Base-by-base conservation (phyloP, 306 rosid species). In the Dalbergia cochinchinensis region DNA sequence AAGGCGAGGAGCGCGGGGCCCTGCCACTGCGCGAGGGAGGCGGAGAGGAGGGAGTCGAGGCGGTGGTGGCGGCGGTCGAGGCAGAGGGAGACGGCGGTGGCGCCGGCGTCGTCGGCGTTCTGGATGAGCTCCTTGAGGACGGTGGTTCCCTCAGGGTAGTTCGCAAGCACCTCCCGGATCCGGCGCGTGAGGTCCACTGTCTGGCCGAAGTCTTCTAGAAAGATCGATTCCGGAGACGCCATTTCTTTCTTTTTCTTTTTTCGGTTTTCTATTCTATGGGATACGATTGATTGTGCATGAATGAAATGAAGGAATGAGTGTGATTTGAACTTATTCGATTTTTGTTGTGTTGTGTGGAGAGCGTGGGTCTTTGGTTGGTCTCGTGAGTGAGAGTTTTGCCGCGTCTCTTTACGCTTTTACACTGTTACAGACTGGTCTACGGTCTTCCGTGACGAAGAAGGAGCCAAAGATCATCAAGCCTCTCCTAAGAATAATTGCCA, bases 71-170 rank as follows among this genome's bases (percentile, higher is more conserved):
- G 85, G 37, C 89, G 91, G 84, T 94, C 99, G 22, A 94, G 91
- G 76, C 99, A 94, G 58, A 94, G 92, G 31, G 92, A 81, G 4
- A 94, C 92, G 67, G 79, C 78, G 81, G 97, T 92, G 55, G 99
- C 97, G 65, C 97, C 99, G n/a, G 99, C 99, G 66, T 94, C 99
- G 35, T 94, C 99, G 44, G 99, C 99, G 91, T 94, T 94, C 86
- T 94, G 97, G 20, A 94, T 83, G 65, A 94, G 88, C 89, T 94
- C 99, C 87, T 94, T 94, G 76, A 94, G 90, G 65, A 92, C 97
- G 14, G 99, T 94, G 57, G 94, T 94, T 48, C 99, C 99, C 88
- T 94, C 99, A 11, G 99, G 99, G 11, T 94, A 94, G 92, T 94
- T 92, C 65, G 91, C 58, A 20, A 94, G 86, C n/a, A 94, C 99